Evolutionary conservation across 805 yeast genomes (phyloP).

Genomic region (Kregervanrija delftensis): DNA sequence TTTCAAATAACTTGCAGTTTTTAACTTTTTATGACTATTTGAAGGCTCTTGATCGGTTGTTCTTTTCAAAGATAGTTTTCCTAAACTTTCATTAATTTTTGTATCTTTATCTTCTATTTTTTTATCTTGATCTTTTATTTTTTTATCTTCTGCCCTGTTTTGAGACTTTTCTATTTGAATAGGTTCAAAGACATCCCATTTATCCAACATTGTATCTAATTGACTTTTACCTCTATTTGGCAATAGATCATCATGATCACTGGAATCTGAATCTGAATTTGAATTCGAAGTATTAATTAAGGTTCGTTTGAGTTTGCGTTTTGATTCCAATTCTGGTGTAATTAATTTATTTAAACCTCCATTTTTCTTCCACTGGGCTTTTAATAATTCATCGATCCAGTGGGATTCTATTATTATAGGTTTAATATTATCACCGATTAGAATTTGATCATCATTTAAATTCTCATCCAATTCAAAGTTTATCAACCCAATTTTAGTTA

Average conservation of each 20-base stretch:
- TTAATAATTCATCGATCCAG: conserved; percentile 4
- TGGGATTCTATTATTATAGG: neutral
- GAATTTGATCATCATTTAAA: neutral
- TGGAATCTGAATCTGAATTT: too few species aligned
- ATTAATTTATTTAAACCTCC: conserved; percentile 5
- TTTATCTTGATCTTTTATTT: too few species aligned
- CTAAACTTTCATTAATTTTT: neutral
- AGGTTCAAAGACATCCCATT: neutral
- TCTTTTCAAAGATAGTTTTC: conserved; percentile 1
- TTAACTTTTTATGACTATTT: too few species aligned
- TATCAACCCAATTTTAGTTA: too few species aligned
- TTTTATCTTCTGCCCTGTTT: too few species aligned
- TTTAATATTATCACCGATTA: neutral
- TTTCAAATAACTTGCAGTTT: neutral
- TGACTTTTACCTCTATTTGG: conserved; percentile 1
- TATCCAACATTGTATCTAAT: neutral
- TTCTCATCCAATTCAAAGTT: neutral
- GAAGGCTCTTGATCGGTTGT: neutral
- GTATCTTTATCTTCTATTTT: too few species aligned
- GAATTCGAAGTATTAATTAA: too few species aligned
- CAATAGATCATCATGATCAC: neutral
- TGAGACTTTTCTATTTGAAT: neutral
- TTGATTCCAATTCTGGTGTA: conserved; percentile 1
- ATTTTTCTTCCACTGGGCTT: conserved; percentile 4
- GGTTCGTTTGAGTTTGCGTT: too few species aligned